Evolutionary conservation across 306 rosid species (phyloP).

Genomic region (Vigna reflexopilosa): DNA sequence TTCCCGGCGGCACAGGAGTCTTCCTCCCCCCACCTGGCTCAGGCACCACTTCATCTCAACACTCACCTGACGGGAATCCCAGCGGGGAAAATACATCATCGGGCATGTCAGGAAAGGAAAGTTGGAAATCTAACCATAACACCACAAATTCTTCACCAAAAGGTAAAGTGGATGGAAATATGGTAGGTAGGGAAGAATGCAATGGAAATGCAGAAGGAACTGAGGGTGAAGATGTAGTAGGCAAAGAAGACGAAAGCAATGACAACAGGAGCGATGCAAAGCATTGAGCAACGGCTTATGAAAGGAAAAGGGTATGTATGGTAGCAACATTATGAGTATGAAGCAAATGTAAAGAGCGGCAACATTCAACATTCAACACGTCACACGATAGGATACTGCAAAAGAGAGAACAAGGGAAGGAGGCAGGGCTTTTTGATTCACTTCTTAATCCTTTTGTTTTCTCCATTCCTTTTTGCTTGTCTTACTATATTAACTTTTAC

Average conservation of each 20-base stretch:
- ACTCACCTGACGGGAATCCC: constrained; percentile 47
- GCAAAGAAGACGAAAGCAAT: constrained; percentile 49
- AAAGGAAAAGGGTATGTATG: constrained; percentile 39
- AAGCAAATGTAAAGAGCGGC: constrained; percentile 85
- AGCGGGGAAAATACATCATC: constrained; percentile 45
- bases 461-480: constrained; percentile 54
- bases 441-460: constrained; percentile 55
- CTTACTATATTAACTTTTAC: constrained; percentile 44
- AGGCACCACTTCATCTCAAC: constrained; percentile 59
- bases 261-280: constrained; percentile 42
- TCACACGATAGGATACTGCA: constrained; percentile 27
- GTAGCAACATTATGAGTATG: constrained; percentile 58
- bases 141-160: constrained; percentile 48
- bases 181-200: constrained; percentile 57
- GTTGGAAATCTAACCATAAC: constrained; percentile 51
- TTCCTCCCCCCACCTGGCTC: constrained; percentile 89
- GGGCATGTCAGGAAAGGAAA: constrained; percentile 50
- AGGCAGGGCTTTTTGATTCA: constrained; percentile 47
- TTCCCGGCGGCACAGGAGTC: constrained; percentile 89
- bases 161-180: constrained; percentile 53
- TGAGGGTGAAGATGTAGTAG: constrained; percentile 36
- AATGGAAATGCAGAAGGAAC: constrained; percentile 61
- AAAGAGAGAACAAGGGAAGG: constrained; percentile 6
- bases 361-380: constrained; percentile 50
- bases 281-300: constrained; percentile 1